phyloP scores from a whole-genome alignment of 495 filamentous ascomycete genomes.

The Aspergillus kassunensis region DNA sequence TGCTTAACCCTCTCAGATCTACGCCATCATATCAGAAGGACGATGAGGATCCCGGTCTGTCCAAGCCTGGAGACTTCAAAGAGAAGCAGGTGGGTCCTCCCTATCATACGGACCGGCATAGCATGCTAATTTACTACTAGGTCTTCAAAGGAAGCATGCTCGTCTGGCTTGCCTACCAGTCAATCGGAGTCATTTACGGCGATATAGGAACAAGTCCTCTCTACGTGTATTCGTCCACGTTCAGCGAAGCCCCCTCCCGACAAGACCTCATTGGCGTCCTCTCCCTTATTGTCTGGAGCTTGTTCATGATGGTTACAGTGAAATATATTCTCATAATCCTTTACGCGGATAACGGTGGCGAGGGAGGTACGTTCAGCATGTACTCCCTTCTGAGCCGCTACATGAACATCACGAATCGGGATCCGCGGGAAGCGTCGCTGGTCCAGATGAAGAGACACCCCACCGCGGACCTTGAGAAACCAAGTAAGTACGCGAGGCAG shows the following conservation, averaged over 20 bases:
- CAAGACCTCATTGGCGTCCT: conserved; percentile 64
- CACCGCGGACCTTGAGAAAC: conserved; percentile 48
- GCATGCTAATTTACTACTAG: conserved; percentile 8
- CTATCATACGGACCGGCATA: neutral
- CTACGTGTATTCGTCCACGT: conserved; percentile 71
- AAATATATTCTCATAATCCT: conserved; percentile 72
- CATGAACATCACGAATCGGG: conserved; percentile 24
- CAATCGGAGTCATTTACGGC: conserved; percentile 69
- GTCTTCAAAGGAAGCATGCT: conserved; percentile 23
- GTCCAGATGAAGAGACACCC: conserved; percentile 59
- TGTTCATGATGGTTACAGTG: conserved; percentile 68
- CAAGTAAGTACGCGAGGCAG: conserved; percentile 50
- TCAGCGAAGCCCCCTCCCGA: conserved; percentile 51
- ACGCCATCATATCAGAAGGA: neutral
- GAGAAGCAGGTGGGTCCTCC: conserved; percentile 15
- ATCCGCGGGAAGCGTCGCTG: conserved; percentile 33
- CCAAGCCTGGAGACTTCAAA: conserved; percentile 19
- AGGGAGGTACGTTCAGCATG: conserved; percentile 71
- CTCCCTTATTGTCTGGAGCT: conserved; percentile 70
- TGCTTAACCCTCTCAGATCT: neutral
- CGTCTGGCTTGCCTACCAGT: conserved; percentile 61
- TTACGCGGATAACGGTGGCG: conserved; percentile 69
- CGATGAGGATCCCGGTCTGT: conserved; percentile 17
- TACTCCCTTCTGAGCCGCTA: conserved; percentile 70
- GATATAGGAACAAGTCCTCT: conserved; percentile 74